Evolutionary conservation across 108 stramenopile species (phyloP), one percentile per base, ranked within the genome.

Genomic region (Cyclotella sp.): DNA sequence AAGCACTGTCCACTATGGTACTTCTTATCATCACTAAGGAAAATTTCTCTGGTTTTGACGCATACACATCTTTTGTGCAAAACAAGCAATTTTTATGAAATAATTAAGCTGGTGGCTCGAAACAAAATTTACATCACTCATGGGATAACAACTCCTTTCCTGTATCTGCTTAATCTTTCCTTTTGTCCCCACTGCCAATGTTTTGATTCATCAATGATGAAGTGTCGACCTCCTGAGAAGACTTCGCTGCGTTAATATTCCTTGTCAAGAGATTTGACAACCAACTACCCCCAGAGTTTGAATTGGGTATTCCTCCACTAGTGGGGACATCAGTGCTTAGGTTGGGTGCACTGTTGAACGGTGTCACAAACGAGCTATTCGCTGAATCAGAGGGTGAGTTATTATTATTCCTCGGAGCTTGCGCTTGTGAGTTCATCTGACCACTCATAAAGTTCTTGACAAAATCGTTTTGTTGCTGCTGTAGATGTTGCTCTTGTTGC

Each of bases 401-500:
- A 45, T 49, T n/a, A n/a, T 49, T 9, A n/a, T 16, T n/a, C 15
- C 18, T 3, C 3, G 47, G 47, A 9, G 47, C 47, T 9, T 49
- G 47, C 3, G 15, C 1, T 49, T 7, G 47, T 7, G 15, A 24
- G 24, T 57, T 57, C 55, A 57, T 2, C 22, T 57, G 55, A 1
- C 55, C 55, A 24, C 24, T 57, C 55, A 57, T 57, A 3, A 57
- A 57, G 55, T 26, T 57, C 55, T 26, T 57, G 24, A 57, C 12
- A 24, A 57, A 21, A 57, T 68, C 24, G 3, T 66, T 34, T 27
- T 66, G 64, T 46, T 66, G 45, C 46, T 66, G 64, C 45, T 14
- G 45, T 18, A 22, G 43, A 7, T 66, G 64, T 41, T 66, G 72
- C 45, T 63, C 34, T 51, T 63, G 58, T 19, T 62, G 57, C 62